phyloP scores from a whole-genome alignment of 768 basidiomycete species.

The Mycena galopus region DNA sequence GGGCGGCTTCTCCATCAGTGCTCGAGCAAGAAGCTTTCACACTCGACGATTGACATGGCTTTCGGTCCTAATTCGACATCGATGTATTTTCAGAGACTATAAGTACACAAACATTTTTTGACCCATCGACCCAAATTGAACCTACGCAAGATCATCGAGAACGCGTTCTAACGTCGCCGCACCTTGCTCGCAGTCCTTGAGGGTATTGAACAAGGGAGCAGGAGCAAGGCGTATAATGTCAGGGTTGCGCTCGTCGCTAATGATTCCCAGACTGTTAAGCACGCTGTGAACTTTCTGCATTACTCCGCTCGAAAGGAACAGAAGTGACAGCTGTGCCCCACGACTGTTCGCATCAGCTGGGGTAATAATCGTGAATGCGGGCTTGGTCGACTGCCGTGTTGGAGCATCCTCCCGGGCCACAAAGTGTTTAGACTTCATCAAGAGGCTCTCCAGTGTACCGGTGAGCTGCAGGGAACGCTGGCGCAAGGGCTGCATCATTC shows the following conservation, averaged over 20 bases:
- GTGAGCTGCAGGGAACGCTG: slow-evolving; percentile 82
- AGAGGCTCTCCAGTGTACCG: slow-evolving; percentile 71
- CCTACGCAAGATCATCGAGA: slow-evolving; percentile 48
- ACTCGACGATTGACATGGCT: neutral
- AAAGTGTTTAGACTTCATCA: slow-evolving; percentile 75
- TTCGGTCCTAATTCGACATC: neutral
- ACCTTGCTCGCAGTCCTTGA: slow-evolving; percentile 81
- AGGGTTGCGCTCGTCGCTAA: slow-evolving; percentile 93
- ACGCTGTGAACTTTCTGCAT: slow-evolving; percentile 80
- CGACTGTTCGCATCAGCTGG: slow-evolving; percentile 75
- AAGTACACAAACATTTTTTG: neutral
- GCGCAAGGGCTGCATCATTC: slow-evolving; percentile 78
- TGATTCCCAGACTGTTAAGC: slow-evolving; percentile 78
- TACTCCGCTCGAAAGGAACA: slow-evolving; percentile 76
- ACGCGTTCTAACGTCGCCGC: slow-evolving; percentile 74
- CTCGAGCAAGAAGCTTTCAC: neutral
- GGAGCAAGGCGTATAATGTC: slow-evolving; percentile 94
- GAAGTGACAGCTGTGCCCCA: slow-evolving; percentile 90
- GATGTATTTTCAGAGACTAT: slow-evolving; percentile 2
- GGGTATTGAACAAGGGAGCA: slow-evolving; percentile 87
- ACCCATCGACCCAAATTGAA: neutral
- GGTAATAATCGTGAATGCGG: slow-evolving; percentile 93
- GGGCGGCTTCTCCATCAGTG: neutral
- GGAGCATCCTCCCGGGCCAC: slow-evolving; percentile 56
- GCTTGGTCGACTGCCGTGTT: slow-evolving; percentile 41